Conservation (phyloP, 2,329 filamentous ascomycete genomes). For the Phaeophleospora eucalypticola region DNA sequence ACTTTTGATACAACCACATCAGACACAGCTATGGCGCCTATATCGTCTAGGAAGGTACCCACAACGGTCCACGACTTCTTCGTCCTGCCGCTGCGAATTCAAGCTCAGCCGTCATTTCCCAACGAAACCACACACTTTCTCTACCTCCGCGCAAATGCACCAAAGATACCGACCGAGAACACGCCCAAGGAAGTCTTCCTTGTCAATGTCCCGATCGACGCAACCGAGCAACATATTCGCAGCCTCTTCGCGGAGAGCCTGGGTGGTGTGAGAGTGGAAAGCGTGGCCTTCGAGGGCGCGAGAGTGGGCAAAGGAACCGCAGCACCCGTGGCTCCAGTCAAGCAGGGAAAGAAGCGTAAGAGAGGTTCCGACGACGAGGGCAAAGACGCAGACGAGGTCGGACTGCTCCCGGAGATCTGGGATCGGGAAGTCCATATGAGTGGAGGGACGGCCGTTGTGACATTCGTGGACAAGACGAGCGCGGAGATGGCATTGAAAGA, state of each 20-base stretch:
- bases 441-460: slow-evolving; percentile 73
- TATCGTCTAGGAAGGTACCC: slow-evolving; percentile 4
- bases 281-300: slow-evolving; percentile 68
- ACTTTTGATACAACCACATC: background rate
- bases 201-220: slow-evolving; percentile 84
- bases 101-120: slow-evolving; percentile 59
- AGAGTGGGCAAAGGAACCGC: slow-evolving; percentile 41
- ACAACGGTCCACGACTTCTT: slow-evolving; percentile 58
- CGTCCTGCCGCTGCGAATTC: slow-evolving; percentile 64
- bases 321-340: slow-evolving; percentile 33
- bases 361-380: slow-evolving; percentile 32
- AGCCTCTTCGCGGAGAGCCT: slow-evolving; percentile 70
- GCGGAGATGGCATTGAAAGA: slow-evolving; percentile 74
- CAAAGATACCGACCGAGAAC: slow-evolving; percentile 68
- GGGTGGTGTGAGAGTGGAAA: slow-evolving; percentile 73
- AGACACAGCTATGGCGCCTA: slow-evolving; percentile 4
- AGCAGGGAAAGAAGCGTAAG: slow-evolving; percentile 54
- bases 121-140: slow-evolving; percentile 70
- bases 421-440: slow-evolving; percentile 64
- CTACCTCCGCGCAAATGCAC: slow-evolving; percentile 78
- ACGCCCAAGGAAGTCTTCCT: slow-evolving; percentile 80
- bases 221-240: slow-evolving; percentile 72
- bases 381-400: slow-evolving; percentile 40
- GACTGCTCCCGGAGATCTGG: slow-evolving; percentile 66
- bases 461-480: slow-evolving; percentile 79